Percentiles rank a stretch among this genome's conserved stretches.
Conservation (phyloP, 495 filamentous ascomycete species). For the Opeltia flavorubescens region DNA sequence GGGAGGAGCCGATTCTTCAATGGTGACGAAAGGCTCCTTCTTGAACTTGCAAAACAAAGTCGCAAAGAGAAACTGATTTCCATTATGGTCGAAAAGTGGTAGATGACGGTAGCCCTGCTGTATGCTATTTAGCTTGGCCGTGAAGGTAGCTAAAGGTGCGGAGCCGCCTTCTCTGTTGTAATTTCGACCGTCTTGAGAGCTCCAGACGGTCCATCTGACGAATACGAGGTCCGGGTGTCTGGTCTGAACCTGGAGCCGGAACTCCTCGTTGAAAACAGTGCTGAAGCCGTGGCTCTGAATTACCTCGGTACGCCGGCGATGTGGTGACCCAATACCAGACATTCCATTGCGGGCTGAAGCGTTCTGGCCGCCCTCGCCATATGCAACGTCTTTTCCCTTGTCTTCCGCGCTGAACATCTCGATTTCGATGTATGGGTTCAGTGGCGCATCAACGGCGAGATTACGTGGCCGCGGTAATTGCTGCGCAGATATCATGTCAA, state of each 20-base stretch:
- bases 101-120: slow-evolving; percentile 94
- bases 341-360: slow-evolving; percentile 53
- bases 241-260: slow-evolving; percentile 66
- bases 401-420: slow-evolving; percentile 92
- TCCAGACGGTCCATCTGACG: slow-evolving; percentile 83
- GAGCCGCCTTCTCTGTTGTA: slow-evolving; percentile 43
- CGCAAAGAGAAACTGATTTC: slow-evolving; percentile 88
- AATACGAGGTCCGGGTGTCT: slow-evolving; percentile 89
- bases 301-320: slow-evolving; percentile 63
- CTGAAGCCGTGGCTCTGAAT: slow-evolving; percentile 83
- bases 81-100: slow-evolving; percentile 77
- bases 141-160: slow-evolving; percentile 70
- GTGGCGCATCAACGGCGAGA: slow-evolving; percentile 50
- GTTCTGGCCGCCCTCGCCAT: slow-evolving; percentile 55
- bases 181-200: slow-evolving; percentile 53
- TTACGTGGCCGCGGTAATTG: slow-evolving; percentile 73
- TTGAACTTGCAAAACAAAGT: slow-evolving; percentile 80
- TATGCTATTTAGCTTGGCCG: slow-evolving; percentile 76
- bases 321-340: slow-evolving; percentile 59
- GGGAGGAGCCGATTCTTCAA: slow-evolving; percentile 35
- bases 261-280: slow-evolving; percentile 64
- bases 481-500: slow-evolving; percentile 86
- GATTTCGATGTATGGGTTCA: slow-evolving; percentile 89
- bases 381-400: slow-evolving; percentile 50
- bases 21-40: slow-evolving; percentile 41